phyloP scores from a whole-genome alignment of 2,329 filamentous ascomycete species.

The Aspergillus transmontanensis region DNA sequence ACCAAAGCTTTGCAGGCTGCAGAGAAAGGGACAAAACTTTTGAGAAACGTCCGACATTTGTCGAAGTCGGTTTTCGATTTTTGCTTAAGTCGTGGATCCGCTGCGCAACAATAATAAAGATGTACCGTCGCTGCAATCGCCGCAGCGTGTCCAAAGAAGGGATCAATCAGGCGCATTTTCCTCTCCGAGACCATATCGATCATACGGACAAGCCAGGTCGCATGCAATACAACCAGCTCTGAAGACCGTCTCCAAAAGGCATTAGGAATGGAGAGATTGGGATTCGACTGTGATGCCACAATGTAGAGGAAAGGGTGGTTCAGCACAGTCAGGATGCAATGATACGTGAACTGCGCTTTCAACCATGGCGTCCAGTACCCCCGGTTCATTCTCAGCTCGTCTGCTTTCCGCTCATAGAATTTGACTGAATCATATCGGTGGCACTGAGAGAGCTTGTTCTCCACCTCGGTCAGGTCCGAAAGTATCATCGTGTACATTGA shows the following conservation, averaged over 20 bases:
- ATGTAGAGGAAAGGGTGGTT: constrained; percentile 60
- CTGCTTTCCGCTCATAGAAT: constrained; percentile 53
- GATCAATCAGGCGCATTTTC: constrained; percentile 52
- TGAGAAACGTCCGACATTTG: constrained; percentile 54
- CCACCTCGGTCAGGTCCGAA: constrained; percentile 56
- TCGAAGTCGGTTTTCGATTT: constrained; percentile 57
- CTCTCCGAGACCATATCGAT: constrained; percentile 59
- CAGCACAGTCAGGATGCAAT: constrained; percentile 54
- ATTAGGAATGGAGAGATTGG: constrained; percentile 56
- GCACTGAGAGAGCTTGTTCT: constrained; percentile 50
- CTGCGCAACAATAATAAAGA: constrained; percentile 57
- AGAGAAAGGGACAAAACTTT: constrained; percentile 52
- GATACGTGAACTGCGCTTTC: constrained; percentile 57
- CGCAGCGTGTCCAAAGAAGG: constrained; percentile 55
- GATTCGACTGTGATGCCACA: constrained; percentile 54
- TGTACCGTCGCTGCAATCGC: constrained; percentile 58
- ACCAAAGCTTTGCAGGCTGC: constrained; percentile 52
- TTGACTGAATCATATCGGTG: constrained; percentile 57
- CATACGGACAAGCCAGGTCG: constrained; percentile 58
- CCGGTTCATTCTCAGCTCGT: constrained; percentile 49
- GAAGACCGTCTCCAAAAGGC: constrained; percentile 58
- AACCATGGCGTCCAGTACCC: constrained; percentile 58
- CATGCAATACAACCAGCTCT: constrained; percentile 54
- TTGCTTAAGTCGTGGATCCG: constrained; percentile 51
- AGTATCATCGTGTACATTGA: constrained; percentile 55